Percentiles rank a stretch among this genome's conserved stretches.
Conservation (phyloP, 768 basidiomycete genomes). For the Cyathus striatus region DNA sequence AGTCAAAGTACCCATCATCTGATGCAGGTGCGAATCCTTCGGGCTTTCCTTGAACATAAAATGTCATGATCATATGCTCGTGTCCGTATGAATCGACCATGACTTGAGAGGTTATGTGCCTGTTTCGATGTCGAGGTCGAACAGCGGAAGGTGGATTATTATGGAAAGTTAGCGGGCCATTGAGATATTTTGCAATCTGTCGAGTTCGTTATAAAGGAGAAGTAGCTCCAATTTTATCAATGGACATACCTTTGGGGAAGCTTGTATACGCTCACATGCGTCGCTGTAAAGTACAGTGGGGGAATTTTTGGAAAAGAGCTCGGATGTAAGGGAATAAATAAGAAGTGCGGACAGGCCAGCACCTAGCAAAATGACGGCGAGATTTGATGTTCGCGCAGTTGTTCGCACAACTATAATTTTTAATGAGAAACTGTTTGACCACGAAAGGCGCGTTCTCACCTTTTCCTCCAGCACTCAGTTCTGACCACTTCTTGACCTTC, state of each 20-base stretch:
- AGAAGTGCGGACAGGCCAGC: conserved; percentile 75
- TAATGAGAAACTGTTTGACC: conserved; percentile 1
- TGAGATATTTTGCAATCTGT: conserved; percentile 68
- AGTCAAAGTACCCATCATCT: conserved; percentile 41
- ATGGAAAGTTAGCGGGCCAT: conserved; percentile 67
- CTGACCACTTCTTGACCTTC: conserved; percentile 71
- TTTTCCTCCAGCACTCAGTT: conserved; percentile 73
- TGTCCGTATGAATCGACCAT: conserved; percentile 67
- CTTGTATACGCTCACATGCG: conserved; percentile 48
- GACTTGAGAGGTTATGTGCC: conserved; percentile 76
- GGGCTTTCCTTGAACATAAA: conserved; percentile 66
- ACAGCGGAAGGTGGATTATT: conserved; percentile 74
- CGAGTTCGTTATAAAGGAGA: no score
- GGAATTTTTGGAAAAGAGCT: conserved; percentile 85
- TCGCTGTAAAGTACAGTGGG: conserved; percentile 75
- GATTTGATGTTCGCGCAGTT: conserved; percentile 43
- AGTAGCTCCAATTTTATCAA: no score
- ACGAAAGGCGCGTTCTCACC: conserved; percentile 32
- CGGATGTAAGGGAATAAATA: conserved; percentile 74
- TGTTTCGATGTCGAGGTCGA: conserved; percentile 78
- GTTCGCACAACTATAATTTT: conserved; percentile 37
- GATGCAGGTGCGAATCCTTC: conserved; percentile 28
- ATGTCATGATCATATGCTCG: conserved; percentile 82
- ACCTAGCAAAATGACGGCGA: conserved; percentile 64
- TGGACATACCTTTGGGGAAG: conserved; percentile 37